Base-by-base conservation (phyloP, 306 rosid genomes). In the Begonia masoniana region DNA sequence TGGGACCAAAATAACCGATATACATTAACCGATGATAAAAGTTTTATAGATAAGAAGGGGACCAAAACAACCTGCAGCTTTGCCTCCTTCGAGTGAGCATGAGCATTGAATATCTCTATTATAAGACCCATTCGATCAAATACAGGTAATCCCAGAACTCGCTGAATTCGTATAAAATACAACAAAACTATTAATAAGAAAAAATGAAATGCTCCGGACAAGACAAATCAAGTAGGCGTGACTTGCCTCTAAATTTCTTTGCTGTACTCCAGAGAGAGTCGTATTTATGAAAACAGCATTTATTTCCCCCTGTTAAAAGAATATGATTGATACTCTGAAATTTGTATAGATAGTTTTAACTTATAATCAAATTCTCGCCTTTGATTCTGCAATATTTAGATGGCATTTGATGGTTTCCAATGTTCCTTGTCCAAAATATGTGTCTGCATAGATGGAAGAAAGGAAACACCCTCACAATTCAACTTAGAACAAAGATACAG, bases 31-130 rank as follows among this genome's bases (percentile, higher is more conserved):
- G 1, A 31, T 31, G 7, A 7, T 31, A 9, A 31, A 31, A 31
- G 1, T 31, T 6, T 2, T 6, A 5, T 31, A 31, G 2, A 31
- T 31, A 31, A 5, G 39, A 31, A 31, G 39, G 39, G 39, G 39
- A 7, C 39, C 2, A 6, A 31, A 35, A 14, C 54, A 43, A 91
- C 99, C 93, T 91, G 96, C 10, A 91, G 68, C 67, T 77, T 86
- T 4, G 81, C 96, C 74, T 91, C 96, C 68, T 79, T 91, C 12
- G 96, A 81, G 62, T 48, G 75, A 50, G 96, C 94, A 75, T 83
- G 99, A 51, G 86, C 93, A 75, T 83, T 85, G 70, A 91, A 91
- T 59, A 91, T 91, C 88, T 86, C 99, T 41, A 86, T 91, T 60
- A 91, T 91, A 65, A 91, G 96, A 19, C 94, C 88, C 43, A 86